Conservation (phyloP, 768 basidiomycete genomes). For the Podaxis carcinomalis region DNA sequence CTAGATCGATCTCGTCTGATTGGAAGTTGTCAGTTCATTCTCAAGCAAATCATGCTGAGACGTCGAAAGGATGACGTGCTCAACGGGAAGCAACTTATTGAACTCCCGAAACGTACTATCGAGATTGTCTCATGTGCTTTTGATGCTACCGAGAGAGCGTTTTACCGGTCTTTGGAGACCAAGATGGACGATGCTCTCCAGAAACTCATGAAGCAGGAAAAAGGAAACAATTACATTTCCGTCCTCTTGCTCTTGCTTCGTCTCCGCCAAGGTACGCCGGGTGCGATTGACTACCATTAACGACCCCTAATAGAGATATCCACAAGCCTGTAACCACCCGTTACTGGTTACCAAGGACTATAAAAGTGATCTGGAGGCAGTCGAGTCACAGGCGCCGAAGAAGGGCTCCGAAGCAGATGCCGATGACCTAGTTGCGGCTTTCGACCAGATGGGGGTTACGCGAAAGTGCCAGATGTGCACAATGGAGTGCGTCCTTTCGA, state of each 20-base stretch:
- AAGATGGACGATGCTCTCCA: conserved; percentile 66
- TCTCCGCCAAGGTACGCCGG: conserved; percentile 75
- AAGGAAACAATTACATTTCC: conserved; percentile 62
- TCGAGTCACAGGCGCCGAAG: conserved; percentile 59
- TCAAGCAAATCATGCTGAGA: conserved; percentile 86
- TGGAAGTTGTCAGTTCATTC: conserved; percentile 49
- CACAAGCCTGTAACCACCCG: conserved; percentile 85
- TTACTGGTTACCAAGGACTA: conserved; percentile 76
- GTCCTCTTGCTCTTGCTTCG: conserved; percentile 72
- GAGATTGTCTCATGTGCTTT: conserved; percentile 75
- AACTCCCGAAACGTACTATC: conserved; percentile 73
- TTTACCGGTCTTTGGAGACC: conserved; percentile 70
- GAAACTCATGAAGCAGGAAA: conserved; percentile 54
- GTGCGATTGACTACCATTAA: not conserved
- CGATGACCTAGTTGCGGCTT: conserved; percentile 73
- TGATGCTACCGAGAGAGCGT: conserved; percentile 67
- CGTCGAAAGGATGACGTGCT: conserved; percentile 70
- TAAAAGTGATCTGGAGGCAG: conserved; percentile 67
- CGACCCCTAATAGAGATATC: not conserved
- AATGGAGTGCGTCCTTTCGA: conserved; percentile 42
- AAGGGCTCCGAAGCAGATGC: conserved; percentile 51
- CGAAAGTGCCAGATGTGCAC: conserved; percentile 82
- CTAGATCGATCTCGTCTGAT: not conserved
- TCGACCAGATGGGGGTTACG: conserved; percentile 65
- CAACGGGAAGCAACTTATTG: conserved; percentile 79